Evolutionary conservation across 768 basidiomycete species (phyloP).

Genomic region (Xanthoconium purpureum): DNA sequence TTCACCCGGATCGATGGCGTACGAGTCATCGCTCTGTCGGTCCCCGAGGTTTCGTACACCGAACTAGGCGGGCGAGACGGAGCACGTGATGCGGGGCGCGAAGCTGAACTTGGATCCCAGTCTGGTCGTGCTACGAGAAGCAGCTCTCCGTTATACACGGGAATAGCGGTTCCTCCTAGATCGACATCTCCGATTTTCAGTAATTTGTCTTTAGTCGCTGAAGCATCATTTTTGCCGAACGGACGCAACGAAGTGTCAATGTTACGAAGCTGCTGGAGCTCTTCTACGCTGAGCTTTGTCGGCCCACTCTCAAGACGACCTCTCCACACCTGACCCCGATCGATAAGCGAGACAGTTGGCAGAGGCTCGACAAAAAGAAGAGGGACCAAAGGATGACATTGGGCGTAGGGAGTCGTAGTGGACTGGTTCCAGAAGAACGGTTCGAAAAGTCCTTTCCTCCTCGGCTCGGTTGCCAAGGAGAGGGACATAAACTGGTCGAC

Average conservation of each 20-base stretch:
- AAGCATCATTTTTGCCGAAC: constrained; percentile 15
- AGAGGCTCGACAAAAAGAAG: constrained; percentile 75
- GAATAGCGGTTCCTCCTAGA: constrained; percentile 66
- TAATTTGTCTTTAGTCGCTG: constrained; percentile 24
- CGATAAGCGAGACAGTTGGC: constrained; percentile 64
- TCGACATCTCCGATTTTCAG: constrained; percentile 42
- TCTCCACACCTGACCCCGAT: constrained; percentile 60
- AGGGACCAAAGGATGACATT: constrained; percentile 53
- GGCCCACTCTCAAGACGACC: constrained; percentile 66
- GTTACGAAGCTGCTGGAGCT: constrained; percentile 55
- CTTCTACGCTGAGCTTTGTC: constrained; percentile 45
- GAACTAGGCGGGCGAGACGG: constrained; percentile 74
- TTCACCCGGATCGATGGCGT: constrained; percentile 78
- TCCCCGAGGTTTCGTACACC: constrained; percentile 39
- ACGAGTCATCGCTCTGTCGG: constrained; percentile 47
- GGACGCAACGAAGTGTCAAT: constrained; percentile 45
- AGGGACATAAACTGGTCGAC: constrained; percentile 77
- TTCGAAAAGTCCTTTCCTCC: constrained; percentile 71
- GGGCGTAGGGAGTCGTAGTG: constrained; percentile 33
- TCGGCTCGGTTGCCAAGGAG: constrained; percentile 71
- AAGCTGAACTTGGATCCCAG: constrained; percentile 43
- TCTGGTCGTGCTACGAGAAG: constrained; percentile 62
- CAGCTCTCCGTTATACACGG: constrained; percentile 72
- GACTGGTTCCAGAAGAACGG: constrained; percentile 69
- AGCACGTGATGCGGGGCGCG: constrained; percentile 56